Percentiles rank a stretch among this genome's conserved stretches.
phyloP scores from a whole-genome alignment of 352 stramenopile genomes.

The Hyaloperonospora arabidopsidis region DNA sequence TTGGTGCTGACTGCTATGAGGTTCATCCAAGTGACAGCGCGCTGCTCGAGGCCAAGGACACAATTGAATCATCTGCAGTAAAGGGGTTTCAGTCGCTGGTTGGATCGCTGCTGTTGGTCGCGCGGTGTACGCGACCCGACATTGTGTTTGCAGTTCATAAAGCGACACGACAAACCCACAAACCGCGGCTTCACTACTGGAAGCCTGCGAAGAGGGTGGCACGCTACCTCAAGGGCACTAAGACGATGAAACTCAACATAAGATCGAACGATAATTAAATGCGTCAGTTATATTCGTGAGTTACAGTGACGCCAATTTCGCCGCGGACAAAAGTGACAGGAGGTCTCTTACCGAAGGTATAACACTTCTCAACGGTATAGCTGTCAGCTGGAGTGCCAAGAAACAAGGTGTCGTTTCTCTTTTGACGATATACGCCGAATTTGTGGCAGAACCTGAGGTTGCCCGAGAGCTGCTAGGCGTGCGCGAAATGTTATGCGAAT shows the following conservation, averaged over 20 bases:
- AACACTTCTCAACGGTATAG: not conserved
- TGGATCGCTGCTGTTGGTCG: not conserved
- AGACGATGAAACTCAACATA: not conserved
- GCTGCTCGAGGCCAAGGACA: not conserved
- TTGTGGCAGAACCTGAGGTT: too few species aligned
- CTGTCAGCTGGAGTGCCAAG: not conserved
- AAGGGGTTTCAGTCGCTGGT: not conserved
- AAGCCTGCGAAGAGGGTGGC: constrained; percentile 3
- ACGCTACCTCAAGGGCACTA: too few species aligned
- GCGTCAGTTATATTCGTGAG: not conserved
- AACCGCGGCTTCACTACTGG: constrained; percentile 3
- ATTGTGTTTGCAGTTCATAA: constrained; percentile 23
- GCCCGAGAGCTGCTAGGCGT: too few species aligned
- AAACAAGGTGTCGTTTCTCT: not conserved
- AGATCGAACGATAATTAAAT: not conserved
- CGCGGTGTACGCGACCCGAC: constrained; percentile 20
- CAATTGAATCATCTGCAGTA: not conserved
- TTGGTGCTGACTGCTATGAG: not conserved
- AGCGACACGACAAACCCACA: constrained; percentile 6
- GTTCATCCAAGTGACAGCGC: not conserved
- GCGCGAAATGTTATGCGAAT: not conserved
- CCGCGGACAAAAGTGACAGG: not conserved
- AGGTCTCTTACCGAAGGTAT: not conserved
- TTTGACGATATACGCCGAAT: not conserved
- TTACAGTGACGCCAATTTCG: not conserved